Evolutionary conservation across 176 grass and related monocot genomes (phyloP).

Genomic region (Musa beccarii): DNA sequence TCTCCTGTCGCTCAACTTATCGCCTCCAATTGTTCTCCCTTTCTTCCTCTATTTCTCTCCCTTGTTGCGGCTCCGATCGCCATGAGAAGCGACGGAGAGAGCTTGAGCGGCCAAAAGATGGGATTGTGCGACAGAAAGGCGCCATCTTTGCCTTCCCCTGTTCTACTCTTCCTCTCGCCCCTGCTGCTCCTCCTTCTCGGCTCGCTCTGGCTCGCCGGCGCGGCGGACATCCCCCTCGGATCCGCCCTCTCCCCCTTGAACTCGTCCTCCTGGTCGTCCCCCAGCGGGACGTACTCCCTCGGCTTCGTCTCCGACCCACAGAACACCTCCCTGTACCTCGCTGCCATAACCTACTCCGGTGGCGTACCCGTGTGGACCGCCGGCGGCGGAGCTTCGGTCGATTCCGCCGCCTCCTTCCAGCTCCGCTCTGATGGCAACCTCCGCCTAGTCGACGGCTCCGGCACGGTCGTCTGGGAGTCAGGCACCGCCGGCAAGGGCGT

Average conservation of each 20-base stretch:
- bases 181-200: constrained; percentile 26
- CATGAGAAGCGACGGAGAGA: background rate
- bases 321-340: constrained; percentile 53
- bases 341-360: constrained; percentile 50
- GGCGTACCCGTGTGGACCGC: constrained; percentile 50
- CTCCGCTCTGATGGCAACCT: constrained; percentile 57
- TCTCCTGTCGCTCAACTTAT: background rate
- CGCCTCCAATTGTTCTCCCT: background rate
- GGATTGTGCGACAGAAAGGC: background rate
- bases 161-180: constrained; percentile 2
- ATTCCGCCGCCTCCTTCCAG: constrained; percentile 52
- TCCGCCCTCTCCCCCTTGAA: constrained; percentile 41
- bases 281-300: constrained; percentile 39
- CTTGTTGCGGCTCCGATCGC: background rate
- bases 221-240: constrained; percentile 51
- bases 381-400: constrained; percentile 29
- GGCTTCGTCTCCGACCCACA: constrained; percentile 46
- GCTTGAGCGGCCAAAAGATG: background rate
- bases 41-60: background rate
- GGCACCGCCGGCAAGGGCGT: constrained; percentile 35
- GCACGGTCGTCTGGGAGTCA: constrained; percentile 54
- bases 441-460: constrained; percentile 61
- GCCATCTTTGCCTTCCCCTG: background rate
- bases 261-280: constrained; percentile 42
- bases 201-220: background rate